Percentiles rank a stretch among this genome's conserved stretches.
phyloP scores from a whole-genome alignment of 2,329 filamentous ascomycete species.

The Botrytis elliptica region DNA sequence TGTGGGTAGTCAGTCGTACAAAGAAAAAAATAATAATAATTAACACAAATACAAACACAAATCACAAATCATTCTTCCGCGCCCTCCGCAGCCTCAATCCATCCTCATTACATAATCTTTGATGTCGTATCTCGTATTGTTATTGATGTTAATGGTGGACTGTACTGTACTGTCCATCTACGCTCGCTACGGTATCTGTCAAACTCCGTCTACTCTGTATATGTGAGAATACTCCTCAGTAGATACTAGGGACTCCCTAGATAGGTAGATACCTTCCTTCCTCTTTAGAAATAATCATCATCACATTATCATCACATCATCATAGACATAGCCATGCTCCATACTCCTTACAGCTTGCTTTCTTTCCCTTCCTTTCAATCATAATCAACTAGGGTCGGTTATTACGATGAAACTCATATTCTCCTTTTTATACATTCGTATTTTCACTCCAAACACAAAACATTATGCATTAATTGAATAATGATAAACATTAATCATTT shows the following conservation, averaged over 20 bases:
- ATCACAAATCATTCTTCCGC: neutral
- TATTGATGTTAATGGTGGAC: neutral
- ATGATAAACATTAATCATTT: neutral
- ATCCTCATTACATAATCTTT: neutral
- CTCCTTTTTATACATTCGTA: neutral
- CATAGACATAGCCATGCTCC: neutral
- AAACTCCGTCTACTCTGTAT: neutral
- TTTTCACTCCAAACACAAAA: constrained; percentile 1
- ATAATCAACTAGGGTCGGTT: neutral
- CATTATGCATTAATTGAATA: neutral
- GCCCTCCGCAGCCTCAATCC: neutral
- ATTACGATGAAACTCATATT: neutral
- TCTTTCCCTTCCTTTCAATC: neutral
- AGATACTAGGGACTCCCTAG: too few relatives aligned
- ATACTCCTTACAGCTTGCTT: neutral
- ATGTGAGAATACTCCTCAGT: too few relatives aligned
- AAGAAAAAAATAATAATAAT: neutral
- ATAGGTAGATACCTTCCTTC: neutral
- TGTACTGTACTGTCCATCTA: neutral
- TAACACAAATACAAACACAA: neutral
- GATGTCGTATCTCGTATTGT: neutral
- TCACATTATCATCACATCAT: neutral
- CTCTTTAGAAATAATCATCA: neutral
- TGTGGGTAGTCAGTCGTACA: neutral
- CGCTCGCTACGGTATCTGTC: neutral